Evolutionary conservation across 257 asterid genomes (phyloP).

Genomic region (Solanum piurae): DNA sequence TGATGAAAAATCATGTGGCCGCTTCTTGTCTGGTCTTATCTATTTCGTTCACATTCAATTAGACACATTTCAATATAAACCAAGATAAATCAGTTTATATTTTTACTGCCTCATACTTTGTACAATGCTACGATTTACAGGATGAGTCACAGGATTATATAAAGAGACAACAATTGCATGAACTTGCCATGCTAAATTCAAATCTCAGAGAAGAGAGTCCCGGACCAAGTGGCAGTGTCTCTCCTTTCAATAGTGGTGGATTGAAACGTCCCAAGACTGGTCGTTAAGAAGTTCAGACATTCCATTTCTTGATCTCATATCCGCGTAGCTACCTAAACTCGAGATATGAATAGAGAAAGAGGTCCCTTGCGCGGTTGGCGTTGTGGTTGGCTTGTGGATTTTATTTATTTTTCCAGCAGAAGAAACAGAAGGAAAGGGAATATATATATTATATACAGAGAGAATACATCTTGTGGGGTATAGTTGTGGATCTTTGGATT

Average conservation of each 20-base stretch:
- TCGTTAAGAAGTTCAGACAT: constrained; percentile 23
- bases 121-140: constrained; percentile 18
- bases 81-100: not conserved
- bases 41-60: not conserved
- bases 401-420: constrained; percentile 12
- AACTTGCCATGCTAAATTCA: constrained; percentile 88
- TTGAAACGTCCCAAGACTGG: constrained; percentile 99
- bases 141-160: constrained; percentile 91
- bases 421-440: constrained; percentile 18
- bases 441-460: not conserved
- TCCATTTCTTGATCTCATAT: not conserved
- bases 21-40: not conserved
- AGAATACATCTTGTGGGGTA: not conserved
- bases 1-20: not conserved
- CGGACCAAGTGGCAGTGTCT: constrained; percentile 91
- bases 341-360: constrained; percentile 2
- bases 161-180: constrained; percentile 93
- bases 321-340: not conserved
- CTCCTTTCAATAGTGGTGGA: constrained; percentile 84
- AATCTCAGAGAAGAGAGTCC: constrained; percentile 95
- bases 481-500: constrained; percentile 14
- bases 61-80: not conserved
- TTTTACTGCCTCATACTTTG: not conserved
- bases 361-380: not conserved
- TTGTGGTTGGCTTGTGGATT: constrained; percentile 11